These are phyloP conservation scores for Saturnispora hagleri DNA, from an alignment of 805 yeast species.

Conservation along the genomic window DNA sequence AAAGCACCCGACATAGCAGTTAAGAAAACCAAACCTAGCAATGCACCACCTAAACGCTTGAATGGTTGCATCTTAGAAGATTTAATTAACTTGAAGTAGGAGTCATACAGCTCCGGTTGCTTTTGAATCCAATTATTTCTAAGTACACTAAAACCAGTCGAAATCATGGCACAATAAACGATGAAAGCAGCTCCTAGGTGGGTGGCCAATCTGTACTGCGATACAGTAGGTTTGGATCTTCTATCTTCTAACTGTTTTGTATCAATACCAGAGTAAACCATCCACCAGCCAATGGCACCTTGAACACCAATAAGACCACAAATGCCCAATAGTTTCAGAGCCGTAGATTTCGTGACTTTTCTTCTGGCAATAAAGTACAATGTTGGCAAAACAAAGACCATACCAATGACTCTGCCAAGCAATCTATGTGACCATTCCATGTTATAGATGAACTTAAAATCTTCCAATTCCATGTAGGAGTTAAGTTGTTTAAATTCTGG, in stretches of 20 bases:
- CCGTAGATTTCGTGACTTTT: slow-evolving; percentile 57
- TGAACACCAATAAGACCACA: slow-evolving; percentile 79
- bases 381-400: slow-evolving; percentile 76
- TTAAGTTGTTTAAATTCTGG: slow-evolving; percentile 90
- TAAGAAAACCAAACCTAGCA: slow-evolving; percentile 63
- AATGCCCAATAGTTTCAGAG: slow-evolving; percentile 59
- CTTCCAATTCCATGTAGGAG: slow-evolving; percentile 82
- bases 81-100: slow-evolving; percentile 47
- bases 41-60: slow-evolving; percentile 44
- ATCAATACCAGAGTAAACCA: slow-evolving; percentile 94
- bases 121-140: slow-evolving; percentile 63
- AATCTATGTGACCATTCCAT: slow-evolving; percentile 98
- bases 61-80: slow-evolving; percentile 51
- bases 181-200: slow-evolving; percentile 90
- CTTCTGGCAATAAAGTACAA: slow-evolving; percentile 63
- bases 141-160: slow-evolving; percentile 80
- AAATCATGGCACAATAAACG: slow-evolving; percentile 79
- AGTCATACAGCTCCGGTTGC: slow-evolving; percentile 49
- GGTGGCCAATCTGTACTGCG: slow-evolving; percentile 88
- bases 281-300: slow-evolving; percentile 99
- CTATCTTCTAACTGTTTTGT: slow-evolving; percentile 68
- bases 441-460: slow-evolving; percentile 85
- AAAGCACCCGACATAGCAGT: slow-evolving; percentile 98
- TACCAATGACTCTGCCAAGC: slow-evolving; percentile 86
- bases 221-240: slow-evolving; percentile 92